Percentiles rank a stretch among this genome's conserved stretches.
Conservation (phyloP, 768 basidiomycete species). For the Stropharia rugosoannulata region DNA sequence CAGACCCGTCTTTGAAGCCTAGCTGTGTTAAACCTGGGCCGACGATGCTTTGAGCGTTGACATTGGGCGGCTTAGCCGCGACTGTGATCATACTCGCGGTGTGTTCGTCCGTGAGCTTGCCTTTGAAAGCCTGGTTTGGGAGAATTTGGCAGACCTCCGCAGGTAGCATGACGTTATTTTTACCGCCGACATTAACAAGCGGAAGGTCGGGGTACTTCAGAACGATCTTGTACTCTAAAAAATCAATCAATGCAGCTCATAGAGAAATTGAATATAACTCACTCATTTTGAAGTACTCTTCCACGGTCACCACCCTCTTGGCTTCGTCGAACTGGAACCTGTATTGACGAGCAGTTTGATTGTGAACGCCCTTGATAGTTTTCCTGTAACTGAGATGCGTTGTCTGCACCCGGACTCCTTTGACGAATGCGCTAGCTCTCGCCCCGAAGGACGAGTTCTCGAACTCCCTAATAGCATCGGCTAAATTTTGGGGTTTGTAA, state of each 20-base stretch:
- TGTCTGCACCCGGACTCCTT: conserved; percentile 63
- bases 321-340: conserved; percentile 60
- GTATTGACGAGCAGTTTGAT: conserved; percentile 44
- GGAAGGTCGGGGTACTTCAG: conserved; percentile 51
- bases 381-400: conserved; percentile 76
- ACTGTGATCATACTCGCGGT: conserved; percentile 71
- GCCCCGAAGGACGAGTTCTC: conserved; percentile 55
- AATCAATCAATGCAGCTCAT: conserved; percentile 17
- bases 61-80: conserved; percentile 70
- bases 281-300: conserved; percentile 70
- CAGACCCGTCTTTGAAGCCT: conserved; percentile 45
- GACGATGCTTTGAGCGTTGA: conserved; percentile 65
- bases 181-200: conserved; percentile 58
- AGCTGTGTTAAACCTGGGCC: conserved; percentile 59
- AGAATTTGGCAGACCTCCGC: conserved; percentile 74
- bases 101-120: conserved; percentile 66
- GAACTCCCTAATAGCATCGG: conserved; percentile 59
- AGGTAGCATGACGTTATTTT: conserved; percentile 53
- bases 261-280: conserved; percentile 25
- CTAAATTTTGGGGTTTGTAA: conserved; percentile 63
- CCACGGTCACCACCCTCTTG: conserved; percentile 54
- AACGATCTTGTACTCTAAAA: conserved; percentile 60
- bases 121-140: conserved; percentile 67
- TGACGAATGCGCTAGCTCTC: conserved; percentile 58
- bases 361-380: conserved; percentile 57